These are phyloP conservation scores for Dalechampia spathulata DNA, from an alignment of 441 rosid species.

Conservation along the genomic window DNA sequence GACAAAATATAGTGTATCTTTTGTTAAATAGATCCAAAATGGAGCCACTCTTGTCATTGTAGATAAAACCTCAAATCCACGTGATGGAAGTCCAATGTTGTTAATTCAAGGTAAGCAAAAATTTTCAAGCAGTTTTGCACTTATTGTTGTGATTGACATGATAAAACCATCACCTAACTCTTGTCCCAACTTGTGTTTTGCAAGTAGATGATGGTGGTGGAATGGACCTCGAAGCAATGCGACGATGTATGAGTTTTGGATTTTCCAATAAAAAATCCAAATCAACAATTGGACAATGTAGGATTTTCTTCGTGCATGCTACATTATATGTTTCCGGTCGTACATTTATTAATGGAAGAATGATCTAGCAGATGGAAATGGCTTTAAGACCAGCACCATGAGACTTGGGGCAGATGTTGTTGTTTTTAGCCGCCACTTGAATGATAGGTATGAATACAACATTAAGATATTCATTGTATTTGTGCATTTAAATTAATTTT, in stretches of 20 bases:
- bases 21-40: constrained; percentile 68
- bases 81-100: constrained; percentile 66
- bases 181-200: constrained; percentile 12
- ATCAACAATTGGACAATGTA: constrained; percentile 84
- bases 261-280: constrained; percentile 80
- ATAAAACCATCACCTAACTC: constrained; percentile 10
- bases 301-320: constrained; percentile 16
- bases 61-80: constrained; percentile 71
- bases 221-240: constrained; percentile 83
- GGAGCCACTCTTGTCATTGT: constrained; percentile 88
- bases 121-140: constrained; percentile 1
- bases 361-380: constrained; percentile 84
- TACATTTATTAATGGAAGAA: constrained; percentile 19
- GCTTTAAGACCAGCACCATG: constrained; percentile 98
- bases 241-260: constrained; percentile 92
- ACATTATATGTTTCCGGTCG: constrained; percentile 11
- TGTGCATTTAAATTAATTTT: constrained; percentile 6
- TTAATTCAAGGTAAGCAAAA: constrained; percentile 63
- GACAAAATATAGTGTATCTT: too few relatives aligned
- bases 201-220: constrained; percentile 90
- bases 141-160: neutral
- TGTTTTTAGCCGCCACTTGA: constrained; percentile 71
- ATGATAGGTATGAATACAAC: constrained; percentile 46
- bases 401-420: constrained; percentile 96
- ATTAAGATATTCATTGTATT: neutral